Conservation (phyloP, 306 rosid species). For the Corylus heterophylla region DNA sequence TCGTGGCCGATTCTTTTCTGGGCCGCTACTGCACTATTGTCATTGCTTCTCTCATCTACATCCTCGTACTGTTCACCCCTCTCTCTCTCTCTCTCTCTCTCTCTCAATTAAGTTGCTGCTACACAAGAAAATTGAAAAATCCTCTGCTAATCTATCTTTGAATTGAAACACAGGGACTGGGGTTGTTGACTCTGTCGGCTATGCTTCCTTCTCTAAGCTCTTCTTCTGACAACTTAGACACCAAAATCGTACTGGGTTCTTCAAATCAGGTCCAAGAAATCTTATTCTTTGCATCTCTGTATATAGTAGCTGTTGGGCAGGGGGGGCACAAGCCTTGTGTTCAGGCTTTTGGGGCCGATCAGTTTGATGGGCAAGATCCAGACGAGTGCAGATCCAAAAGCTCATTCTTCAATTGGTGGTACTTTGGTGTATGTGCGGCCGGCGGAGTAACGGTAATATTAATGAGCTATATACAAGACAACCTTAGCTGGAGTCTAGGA, state of each 20-base stretch:
- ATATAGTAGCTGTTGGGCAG: conserved; percentile 48
- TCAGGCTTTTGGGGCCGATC: conserved; percentile 61
- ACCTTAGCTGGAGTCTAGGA: conserved; percentile 38
- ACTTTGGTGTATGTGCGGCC: conserved; percentile 29
- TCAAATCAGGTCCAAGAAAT: conserved; percentile 22
- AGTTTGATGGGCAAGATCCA: conserved; percentile 45
- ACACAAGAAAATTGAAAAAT: too few relatives aligned
- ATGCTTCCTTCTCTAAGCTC: conserved; percentile 21
- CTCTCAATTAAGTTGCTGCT: too few relatives aligned
- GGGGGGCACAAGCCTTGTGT: conserved; percentile 64
- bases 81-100: not conserved
- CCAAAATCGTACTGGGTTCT: conserved; percentile 14
- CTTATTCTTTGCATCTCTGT: conserved; percentile 46
- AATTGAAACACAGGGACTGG: conserved; percentile 36
- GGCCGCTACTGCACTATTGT: conserved; percentile 47
- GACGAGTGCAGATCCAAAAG: conserved; percentile 48
- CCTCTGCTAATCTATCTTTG: too few relatives aligned
- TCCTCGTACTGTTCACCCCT: conserved; percentile 29
- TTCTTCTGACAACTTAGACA: conserved; percentile 12
- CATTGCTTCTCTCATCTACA: conserved; percentile 35
- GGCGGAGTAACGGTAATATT: conserved; percentile 11
- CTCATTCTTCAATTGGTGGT: conserved; percentile 70
- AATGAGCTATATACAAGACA: conserved; percentile 48
- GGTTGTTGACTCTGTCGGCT: conserved; percentile 43
- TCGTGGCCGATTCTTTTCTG: conserved; percentile 43